Evolutionary conservation across 805 yeast genomes (phyloP).

Genomic region (Nakazawaea holstii): DNA sequence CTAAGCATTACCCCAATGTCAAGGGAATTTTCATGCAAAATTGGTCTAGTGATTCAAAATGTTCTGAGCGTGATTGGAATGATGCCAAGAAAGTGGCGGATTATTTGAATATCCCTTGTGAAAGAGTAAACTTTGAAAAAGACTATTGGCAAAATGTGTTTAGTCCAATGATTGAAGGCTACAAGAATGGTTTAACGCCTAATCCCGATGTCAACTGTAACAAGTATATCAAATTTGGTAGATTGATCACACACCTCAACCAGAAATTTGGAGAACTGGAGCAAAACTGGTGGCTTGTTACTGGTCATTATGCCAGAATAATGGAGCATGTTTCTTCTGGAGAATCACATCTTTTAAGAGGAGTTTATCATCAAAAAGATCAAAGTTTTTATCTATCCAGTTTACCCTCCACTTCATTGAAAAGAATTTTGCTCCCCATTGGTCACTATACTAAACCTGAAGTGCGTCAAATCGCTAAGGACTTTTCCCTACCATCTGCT

Average conservation of each 20-base stretch:
- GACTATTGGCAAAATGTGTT: slow-evolving; percentile 94
- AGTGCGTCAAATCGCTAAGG: slow-evolving; percentile 62
- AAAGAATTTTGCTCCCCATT: slow-evolving; percentile 65
- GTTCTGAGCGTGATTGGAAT: slow-evolving; percentile 86
- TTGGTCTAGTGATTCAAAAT: slow-evolving; percentile 60
- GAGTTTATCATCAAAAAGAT: slow-evolving; percentile 61
- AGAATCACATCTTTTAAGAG: slow-evolving; percentile 47
- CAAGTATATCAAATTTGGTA: slow-evolving; percentile 81
- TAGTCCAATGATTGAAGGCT: slow-evolving; percentile 80
- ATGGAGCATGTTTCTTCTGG: slow-evolving; percentile 27
- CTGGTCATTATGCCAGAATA: slow-evolving; percentile 76
- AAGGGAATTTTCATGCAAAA: slow-evolving; percentile 90
- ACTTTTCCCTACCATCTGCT: slow-evolving; percentile 52
- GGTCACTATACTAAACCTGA: slow-evolving; percentile 75
- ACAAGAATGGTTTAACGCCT: slow-evolving; percentile 75
- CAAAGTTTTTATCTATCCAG: slow-evolving; percentile 88
- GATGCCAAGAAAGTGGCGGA: slow-evolving; percentile 66
- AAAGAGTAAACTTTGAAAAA: slow-evolving; percentile 75
- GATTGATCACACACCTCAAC: slow-evolving; percentile 51
- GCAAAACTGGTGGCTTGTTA: slow-evolving; percentile 74
- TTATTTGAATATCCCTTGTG: slow-evolving; percentile 61
- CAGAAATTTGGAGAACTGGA: slow-evolving; percentile 25
- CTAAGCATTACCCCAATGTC: slow-evolving; percentile 53
- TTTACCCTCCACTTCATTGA: slow-evolving; percentile 40
- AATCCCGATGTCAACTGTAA: slow-evolving; percentile 94